Evolutionary conservation across 441 rosid species (phyloP).

Genomic region (Flueggea neowawraea): DNA sequence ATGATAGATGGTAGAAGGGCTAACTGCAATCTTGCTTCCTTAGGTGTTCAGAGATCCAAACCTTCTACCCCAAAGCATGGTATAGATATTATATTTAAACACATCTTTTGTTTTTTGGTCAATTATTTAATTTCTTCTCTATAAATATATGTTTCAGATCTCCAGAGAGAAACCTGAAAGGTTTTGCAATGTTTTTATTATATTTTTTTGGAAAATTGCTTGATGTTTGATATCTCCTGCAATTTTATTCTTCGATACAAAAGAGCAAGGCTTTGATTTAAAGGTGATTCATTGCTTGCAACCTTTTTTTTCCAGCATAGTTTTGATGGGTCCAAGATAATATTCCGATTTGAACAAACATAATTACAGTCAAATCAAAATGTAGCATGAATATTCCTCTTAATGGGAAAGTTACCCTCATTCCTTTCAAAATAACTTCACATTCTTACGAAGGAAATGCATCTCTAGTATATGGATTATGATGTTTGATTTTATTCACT

Average conservation of each 20-base stretch:
- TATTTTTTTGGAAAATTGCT: too few relatives aligned
- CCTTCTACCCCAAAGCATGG: slow-evolving; percentile 91
- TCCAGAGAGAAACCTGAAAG: too few relatives aligned
- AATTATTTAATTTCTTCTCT: neutral
- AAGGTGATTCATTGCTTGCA: too few relatives aligned
- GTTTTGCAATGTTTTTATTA: too few relatives aligned
- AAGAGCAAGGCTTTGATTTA: too few relatives aligned
- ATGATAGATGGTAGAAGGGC: slow-evolving; percentile 98
- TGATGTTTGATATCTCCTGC: too few relatives aligned
- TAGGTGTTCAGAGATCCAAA: slow-evolving; percentile 93
- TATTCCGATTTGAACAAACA: slow-evolving; percentile 9
- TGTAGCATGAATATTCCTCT: slow-evolving; percentile 40
- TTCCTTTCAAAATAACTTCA: neutral
- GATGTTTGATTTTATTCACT: too few relatives aligned
- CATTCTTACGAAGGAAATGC: too few relatives aligned
- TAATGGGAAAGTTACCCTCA: slow-evolving; percentile 12
- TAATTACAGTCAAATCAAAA: slow-evolving; percentile 12
- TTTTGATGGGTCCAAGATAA: slow-evolving; percentile 4
- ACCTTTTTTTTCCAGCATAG: too few relatives aligned
- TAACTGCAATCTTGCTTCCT: slow-evolving; percentile 90
- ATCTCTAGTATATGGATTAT: too few relatives aligned
- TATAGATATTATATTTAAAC: slow-evolving; percentile 3
- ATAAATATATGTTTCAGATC: too few relatives aligned
- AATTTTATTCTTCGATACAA: neutral
- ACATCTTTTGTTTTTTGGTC: neutral